A percentile compares a stretch with the other conserved stretches of the same genome.
Conservation (phyloP, 2,329 filamentous ascomycete species). For the Talaromyces sp. region DNA sequence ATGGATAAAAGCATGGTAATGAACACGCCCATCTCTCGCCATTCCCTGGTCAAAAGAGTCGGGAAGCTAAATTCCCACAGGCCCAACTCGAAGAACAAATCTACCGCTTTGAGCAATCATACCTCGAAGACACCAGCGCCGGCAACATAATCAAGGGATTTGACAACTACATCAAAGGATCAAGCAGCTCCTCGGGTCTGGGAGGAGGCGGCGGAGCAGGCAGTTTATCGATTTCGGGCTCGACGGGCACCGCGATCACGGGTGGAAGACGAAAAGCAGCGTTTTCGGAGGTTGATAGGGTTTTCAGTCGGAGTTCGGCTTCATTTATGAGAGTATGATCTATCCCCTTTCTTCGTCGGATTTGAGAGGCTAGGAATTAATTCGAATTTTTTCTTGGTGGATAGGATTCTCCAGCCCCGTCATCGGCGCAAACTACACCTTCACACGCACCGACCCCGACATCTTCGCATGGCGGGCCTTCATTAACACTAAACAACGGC, state of each 20-base stretch:
- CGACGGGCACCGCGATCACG: constrained; percentile 17
- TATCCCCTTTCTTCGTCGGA: neutral
- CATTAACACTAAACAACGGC: constrained; percentile 25
- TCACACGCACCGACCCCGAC: constrained; percentile 47
- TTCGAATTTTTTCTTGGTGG: neutral
- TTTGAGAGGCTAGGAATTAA: neutral
- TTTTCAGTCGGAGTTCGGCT: constrained; percentile 50
- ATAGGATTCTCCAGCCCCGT: constrained; percentile 43
- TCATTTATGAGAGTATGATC: constrained; percentile 44
- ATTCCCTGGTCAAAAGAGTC: neutral
- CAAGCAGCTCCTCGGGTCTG: constrained; percentile 45
- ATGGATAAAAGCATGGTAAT: constrained; percentile 60
- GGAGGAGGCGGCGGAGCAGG: constrained; percentile 29
- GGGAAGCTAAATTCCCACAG: constrained; percentile 34
- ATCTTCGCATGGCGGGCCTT: constrained; percentile 34
- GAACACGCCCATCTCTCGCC: too few species aligned
- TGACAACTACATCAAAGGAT: constrained; percentile 95
- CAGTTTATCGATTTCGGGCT: constrained; percentile 30
- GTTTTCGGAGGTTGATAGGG: constrained; percentile 46
- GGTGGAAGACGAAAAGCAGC: constrained; percentile 40
- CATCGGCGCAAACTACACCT: constrained; percentile 46
- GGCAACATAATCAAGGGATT: constrained; percentile 98
- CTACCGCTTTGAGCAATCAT: constrained; percentile 75
- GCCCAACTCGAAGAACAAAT: constrained; percentile 73
- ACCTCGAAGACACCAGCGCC: constrained; percentile 80